Conservation (phyloP, 176 grass and related monocot species). For the Secale cereale region DNA sequence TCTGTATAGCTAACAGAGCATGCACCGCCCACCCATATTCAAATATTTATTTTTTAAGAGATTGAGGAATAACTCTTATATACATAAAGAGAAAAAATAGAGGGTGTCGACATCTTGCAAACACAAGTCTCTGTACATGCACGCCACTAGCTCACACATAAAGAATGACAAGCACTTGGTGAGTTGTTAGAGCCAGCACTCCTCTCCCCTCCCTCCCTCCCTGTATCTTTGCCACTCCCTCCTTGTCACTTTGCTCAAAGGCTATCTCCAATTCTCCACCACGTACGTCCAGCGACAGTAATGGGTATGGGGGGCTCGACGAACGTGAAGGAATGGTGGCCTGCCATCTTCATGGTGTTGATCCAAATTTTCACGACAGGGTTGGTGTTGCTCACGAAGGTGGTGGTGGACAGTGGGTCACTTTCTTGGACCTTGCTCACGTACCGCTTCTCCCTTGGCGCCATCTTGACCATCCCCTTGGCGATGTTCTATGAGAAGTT, state of each 20-base stretch:
- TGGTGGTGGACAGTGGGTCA: slow-evolving; percentile 18
- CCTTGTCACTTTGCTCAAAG: neutral
- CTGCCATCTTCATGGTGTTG: slow-evolving; percentile 13
- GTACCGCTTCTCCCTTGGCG: slow-evolving; percentile 23
- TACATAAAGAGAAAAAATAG: too few species aligned
- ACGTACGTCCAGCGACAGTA: neutral
- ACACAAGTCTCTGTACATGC: neutral
- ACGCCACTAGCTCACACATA: neutral
- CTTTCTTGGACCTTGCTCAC: neutral
- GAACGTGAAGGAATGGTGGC: slow-evolving; percentile 1
- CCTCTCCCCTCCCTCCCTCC: neutral
- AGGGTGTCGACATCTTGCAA: too few species aligned
- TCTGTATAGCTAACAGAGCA: too few species aligned
- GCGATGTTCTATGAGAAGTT: slow-evolving; percentile 27
- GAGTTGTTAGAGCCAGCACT: neutral
- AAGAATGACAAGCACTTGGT: neutral
- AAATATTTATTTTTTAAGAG: too few species aligned
- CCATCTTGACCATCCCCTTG: slow-evolving; percentile 3
- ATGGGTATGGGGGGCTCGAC: neutral
- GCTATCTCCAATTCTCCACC: too few species aligned
- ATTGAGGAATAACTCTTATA: too few species aligned
- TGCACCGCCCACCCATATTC: too few species aligned
- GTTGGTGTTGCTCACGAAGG: slow-evolving; percentile 25
- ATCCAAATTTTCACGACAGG: slow-evolving; percentile 1
- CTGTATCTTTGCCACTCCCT: neutral